Evolutionary conservation across 73 alveolate genomes (phyloP).

Genomic region (Blepharisma japonicum): DNA sequence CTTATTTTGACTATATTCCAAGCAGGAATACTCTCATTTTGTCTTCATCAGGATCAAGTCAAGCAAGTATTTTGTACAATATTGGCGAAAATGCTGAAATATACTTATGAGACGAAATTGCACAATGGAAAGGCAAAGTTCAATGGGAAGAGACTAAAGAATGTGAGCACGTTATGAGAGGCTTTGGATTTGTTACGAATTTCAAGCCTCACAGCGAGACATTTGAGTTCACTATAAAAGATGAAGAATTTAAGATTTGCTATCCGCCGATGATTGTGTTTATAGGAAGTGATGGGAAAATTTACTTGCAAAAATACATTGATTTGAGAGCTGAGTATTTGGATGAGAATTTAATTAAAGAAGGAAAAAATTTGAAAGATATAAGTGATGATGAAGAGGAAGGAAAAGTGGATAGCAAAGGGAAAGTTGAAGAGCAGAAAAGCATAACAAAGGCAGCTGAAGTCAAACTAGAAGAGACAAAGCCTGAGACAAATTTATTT

Average conservation of each 20-base stretch:
- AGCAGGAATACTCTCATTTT: too few species aligned
- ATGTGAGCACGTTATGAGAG: neutral
- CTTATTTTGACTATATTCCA: too few species aligned
- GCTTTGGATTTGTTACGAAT: neutral
- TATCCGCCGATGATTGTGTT: neutral
- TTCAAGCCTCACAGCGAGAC: neutral
- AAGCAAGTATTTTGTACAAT: too few species aligned
- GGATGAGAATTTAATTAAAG: neutral
- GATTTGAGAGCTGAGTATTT: neutral
- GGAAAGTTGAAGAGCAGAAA: neutral
- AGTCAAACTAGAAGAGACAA: neutral
- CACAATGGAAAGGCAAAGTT: constrained; percentile 6
- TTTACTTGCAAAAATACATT: neutral
- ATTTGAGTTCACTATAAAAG: neutral
- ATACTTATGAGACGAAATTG: neutral
- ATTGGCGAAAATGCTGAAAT: too few species aligned
- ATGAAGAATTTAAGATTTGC: neutral
- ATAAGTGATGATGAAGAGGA: neutral
- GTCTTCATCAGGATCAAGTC: too few species aligned
- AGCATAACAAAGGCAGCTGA: neutral
- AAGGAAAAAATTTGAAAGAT: neutral
- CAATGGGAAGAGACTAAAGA: neutral
- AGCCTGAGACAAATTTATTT: neutral
- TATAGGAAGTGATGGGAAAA: constrained; percentile 7
- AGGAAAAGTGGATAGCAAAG: neutral